Base-by-base conservation (phyloP, 129 eudicot genomes). In the Flaveria brownii region DNA sequence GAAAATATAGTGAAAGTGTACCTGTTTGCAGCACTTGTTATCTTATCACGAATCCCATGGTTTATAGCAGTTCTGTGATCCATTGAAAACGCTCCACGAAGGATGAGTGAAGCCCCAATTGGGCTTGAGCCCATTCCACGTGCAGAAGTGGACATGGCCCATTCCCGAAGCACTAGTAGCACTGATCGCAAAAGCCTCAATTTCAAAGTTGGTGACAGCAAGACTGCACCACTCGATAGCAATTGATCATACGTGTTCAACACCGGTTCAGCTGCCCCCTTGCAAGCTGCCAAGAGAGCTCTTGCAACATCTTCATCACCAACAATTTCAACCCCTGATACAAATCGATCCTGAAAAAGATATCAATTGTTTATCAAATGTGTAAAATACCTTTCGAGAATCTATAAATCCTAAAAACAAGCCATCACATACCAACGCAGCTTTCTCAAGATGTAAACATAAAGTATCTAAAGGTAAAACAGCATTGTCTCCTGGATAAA, bases 21-120 rank as follows among this genome's bases (percentile, higher is more conserved):
- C 99, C 99, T 87, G 83, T 94, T 94, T 61, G 99, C 96, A n/a
- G 99, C 96, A 80, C 99, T 94, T 12, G 90, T 78, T 70, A 94
- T 91, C 85, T 89, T 94, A 79, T 94, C 99, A 11, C 97, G 91
- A 36, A 85, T 85, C 65, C 99, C 97, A 82, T 91, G 99, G 73
- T 82, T 89, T 47, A 67, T 55, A 33, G 71, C 80, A 7, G 83
- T 26, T 55, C 87, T 75, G 57, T 88, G 88, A 55, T 86, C 92
- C 70, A 79, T 62, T 16, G 95, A 88, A 79, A 88, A 88, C 2
- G 91, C 51, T 66, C 95, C 96, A 25, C 96, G 92, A 13, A 93
- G 86, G 80, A 90, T 78, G 9, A 93, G 87, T 76, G 96, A 93
- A 20, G 91, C 88, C 66, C 97, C 95, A 23, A 87, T 73, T 33